These are phyloP conservation scores for Alnus rubra DNA, from an alignment of 306 rosid species.

Conservation along the genomic window DNA sequence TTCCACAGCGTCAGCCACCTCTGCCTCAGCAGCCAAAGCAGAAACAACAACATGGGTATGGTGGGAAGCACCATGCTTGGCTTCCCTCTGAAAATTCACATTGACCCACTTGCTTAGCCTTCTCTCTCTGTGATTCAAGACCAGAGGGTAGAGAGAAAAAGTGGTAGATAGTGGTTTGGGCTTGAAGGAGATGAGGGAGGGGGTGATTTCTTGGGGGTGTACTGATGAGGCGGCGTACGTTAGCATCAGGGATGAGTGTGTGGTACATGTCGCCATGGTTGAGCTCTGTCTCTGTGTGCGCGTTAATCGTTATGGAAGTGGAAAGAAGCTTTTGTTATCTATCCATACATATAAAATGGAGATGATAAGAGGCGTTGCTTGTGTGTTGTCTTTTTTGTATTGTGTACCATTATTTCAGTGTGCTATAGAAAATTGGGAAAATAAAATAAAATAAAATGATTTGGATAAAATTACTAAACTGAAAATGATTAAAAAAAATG, in stretches of 20 bases:
- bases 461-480: too few relatives aligned
- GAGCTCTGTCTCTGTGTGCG: background rate
- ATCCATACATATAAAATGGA: conserved; percentile 29
- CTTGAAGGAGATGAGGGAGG: conserved; percentile 55
- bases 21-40: conserved; percentile 60
- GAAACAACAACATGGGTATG: conserved; percentile 35
- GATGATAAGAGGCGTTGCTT: conserved; percentile 14
- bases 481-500: too few relatives aligned
- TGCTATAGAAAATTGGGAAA: background rate
- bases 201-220: conserved; percentile 47
- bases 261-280: conserved; percentile 59
- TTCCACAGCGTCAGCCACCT: conserved; percentile 48
- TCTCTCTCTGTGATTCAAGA: conserved; percentile 28
- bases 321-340: conserved; percentile 5
- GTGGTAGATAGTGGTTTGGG: conserved; percentile 44
- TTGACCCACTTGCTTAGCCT: conserved; percentile 29
- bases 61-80: conserved; percentile 22
- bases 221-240: conserved; percentile 52
- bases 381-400: conserved; percentile 1
- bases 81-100: conserved; percentile 24
- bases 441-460: too few relatives aligned
- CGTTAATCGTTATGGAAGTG: background rate
- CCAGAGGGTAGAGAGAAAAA: conserved; percentile 45
- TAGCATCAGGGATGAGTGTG: conserved; percentile 70
- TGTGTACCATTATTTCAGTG: background rate